phyloP scores from a whole-genome alignment of 108 stramenopile species.

The Craspedostauros australis region DNA sequence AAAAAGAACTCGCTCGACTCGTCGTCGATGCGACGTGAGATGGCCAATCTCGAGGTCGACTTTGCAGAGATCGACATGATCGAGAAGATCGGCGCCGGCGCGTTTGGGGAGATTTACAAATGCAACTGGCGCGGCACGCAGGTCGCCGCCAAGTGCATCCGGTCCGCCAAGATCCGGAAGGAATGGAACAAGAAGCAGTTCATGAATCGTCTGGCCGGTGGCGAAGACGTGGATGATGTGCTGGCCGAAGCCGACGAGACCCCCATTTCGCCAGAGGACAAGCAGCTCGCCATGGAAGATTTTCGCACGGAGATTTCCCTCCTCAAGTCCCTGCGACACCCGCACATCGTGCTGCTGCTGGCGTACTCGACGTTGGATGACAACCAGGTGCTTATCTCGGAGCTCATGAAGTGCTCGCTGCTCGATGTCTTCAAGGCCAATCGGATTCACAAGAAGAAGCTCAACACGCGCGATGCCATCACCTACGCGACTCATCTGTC shows the following conservation, averaged over 20 bases:
- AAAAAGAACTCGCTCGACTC: conserved; percentile 4
- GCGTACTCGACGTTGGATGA: conserved; percentile 74
- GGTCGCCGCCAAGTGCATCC: conserved; percentile 85
- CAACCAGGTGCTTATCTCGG: conserved; percentile 79
- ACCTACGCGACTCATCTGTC: conserved; percentile 78
- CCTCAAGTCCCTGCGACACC: conserved; percentile 71
- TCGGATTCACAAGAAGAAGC: conserved; percentile 55
- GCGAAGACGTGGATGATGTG: conserved; percentile 36
- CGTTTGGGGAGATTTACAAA: conserved; percentile 89
- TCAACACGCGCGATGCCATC: conserved; percentile 57
- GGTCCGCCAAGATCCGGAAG: conserved; percentile 64
- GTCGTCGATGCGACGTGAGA: conserved; percentile 25
- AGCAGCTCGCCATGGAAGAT: conserved; percentile 62
- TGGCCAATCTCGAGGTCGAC: conserved; percentile 65
- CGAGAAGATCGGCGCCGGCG: conserved; percentile 81
- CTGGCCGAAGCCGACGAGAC: conserved; percentile 34
- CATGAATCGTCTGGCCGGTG: conserved; percentile 19
- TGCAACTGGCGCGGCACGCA: conserved; percentile 71
- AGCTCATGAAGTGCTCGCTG: conserved; percentile 80
- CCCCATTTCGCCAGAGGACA: conserved; percentile 33
- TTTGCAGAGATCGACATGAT: conserved; percentile 79
- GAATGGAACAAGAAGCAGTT: conserved; percentile 69
- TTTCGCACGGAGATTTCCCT: conserved; percentile 75
- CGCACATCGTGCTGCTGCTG: conserved; percentile 76
- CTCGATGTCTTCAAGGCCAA: conserved; percentile 77